These are phyloP conservation scores for Macrolepiota albuminosa DNA, from an alignment of 768 basidiomycete species.

Conservation along the genomic window DNA sequence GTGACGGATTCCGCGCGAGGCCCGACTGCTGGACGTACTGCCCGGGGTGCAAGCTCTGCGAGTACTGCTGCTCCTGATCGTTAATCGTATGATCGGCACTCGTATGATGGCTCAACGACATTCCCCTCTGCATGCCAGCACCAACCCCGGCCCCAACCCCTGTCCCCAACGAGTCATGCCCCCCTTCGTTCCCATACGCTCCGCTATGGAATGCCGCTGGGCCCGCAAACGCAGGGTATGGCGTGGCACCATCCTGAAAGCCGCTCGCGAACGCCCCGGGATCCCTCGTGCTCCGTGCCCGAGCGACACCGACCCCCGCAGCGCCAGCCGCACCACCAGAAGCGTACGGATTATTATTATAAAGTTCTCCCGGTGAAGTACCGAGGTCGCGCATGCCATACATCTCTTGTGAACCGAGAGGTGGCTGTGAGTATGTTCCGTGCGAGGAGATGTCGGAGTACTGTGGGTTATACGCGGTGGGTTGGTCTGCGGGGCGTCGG, in stretches of 20 bases:
- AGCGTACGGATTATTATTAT: constrained; percentile 25
- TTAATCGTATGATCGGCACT: background rate
- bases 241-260: constrained; percentile 30
- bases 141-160: background rate
- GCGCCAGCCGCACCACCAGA: constrained; percentile 21
- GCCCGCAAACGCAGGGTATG: constrained; percentile 36
- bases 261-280: constrained; percentile 26
- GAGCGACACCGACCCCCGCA: constrained; percentile 39
- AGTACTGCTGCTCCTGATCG: background rate
- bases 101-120: constrained; percentile 12
- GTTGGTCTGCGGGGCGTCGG: background rate
- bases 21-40: background rate
- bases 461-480: background rate
- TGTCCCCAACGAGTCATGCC: background rate
- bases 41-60: background rate
- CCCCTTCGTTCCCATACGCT: constrained; percentile 12
- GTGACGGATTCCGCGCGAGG: background rate
- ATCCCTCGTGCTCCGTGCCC: constrained; percentile 31
- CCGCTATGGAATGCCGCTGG: constrained; percentile 14
- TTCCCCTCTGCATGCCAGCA: constrained; percentile 12
- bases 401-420: constrained; percentile 35
- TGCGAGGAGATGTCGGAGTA: constrained; percentile 26
- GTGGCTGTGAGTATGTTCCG: constrained; percentile 50
- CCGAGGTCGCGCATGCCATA: constrained; percentile 41
- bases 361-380: constrained; percentile 26